phyloP scores from a whole-genome alignment of 1,284 basidiomycete genomes.

The Irpex lacteus region DNA sequence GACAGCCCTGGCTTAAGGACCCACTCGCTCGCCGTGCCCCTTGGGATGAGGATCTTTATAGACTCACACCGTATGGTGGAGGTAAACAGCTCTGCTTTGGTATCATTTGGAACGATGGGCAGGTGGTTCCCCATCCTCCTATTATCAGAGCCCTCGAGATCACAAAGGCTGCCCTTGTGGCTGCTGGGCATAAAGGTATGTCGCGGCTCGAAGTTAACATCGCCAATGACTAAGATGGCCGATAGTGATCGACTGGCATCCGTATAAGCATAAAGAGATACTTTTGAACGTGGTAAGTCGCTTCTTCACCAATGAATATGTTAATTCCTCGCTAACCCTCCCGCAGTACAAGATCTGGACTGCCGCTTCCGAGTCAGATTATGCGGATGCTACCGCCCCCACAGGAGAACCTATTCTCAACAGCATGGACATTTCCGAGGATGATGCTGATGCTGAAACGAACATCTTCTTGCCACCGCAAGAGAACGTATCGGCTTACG shows the following conservation, averaged over 20 bases:
- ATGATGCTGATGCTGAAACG: constrained; percentile 5
- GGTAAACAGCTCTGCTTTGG: constrained; percentile 60
- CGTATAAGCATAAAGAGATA: constrained; percentile 47
- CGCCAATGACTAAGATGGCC: constrained; percentile 32
- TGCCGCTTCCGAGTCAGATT: constrained; percentile 24
- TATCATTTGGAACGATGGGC: constrained; percentile 62
- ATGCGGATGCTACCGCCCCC: constrained; percentile 18
- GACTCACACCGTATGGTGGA: constrained; percentile 54
- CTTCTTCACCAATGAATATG: neutral
- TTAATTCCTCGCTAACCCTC: neutral
- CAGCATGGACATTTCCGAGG: constrained; percentile 25
- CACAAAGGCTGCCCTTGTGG: constrained; percentile 54
- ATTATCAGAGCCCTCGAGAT: constrained; percentile 60
- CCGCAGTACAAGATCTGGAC: constrained; percentile 26
- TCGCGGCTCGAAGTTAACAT: too few species aligned
- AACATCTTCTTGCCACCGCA: constrained; percentile 10
- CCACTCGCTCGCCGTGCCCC: constrained; percentile 59
- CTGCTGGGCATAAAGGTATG: constrained; percentile 67
- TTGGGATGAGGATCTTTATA: constrained; percentile 63
- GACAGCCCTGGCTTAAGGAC: constrained; percentile 70
- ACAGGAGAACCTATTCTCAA: constrained; percentile 32
- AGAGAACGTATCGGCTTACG: constrained; percentile 27
- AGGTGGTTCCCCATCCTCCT: constrained; percentile 70
- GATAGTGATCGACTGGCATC: constrained; percentile 52
- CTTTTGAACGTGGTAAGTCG: constrained; percentile 39